Evolutionary conservation across 2,329 filamentous ascomycete genomes (phyloP).

Genomic region (Sporothrix humicola): DNA sequence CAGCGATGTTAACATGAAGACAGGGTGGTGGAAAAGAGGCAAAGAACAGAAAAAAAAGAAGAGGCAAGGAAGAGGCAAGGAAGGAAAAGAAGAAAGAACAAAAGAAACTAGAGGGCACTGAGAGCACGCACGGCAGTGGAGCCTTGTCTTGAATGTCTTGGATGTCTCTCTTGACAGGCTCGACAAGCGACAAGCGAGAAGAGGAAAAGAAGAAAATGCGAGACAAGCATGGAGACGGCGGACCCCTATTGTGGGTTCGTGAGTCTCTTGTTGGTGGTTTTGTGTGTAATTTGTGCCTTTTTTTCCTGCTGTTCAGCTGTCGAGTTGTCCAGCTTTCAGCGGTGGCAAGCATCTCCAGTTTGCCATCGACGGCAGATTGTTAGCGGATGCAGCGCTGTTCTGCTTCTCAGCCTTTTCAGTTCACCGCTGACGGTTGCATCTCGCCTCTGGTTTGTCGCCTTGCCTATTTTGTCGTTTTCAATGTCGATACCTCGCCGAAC

Average conservation of each 20-base stretch:
- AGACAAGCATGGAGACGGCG: background rate
- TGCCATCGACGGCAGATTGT: background rate
- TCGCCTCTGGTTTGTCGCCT: background rate
- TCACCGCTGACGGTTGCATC: constrained; percentile 20
- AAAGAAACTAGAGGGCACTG: constrained; percentile 4
- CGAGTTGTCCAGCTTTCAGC: background rate
- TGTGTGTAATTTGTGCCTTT: background rate
- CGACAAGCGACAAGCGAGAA: background rate
- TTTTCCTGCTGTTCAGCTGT: background rate
- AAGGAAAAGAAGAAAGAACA: constrained; percentile 8
- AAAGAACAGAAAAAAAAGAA: background rate
- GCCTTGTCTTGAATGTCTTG: background rate
- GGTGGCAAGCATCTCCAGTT: background rate
- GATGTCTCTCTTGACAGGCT: background rate
- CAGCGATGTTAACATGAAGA: background rate
- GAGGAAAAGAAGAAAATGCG: background rate
- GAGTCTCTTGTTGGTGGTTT: background rate
- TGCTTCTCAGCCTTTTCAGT: background rate
- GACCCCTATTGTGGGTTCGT: constrained; percentile 30
- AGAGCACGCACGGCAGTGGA: background rate
- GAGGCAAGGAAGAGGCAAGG: background rate
- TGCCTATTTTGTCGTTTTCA: constrained; percentile 19
- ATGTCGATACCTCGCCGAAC: background rate
- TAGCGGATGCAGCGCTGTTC: too few relatives aligned
- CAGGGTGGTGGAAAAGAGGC: background rate